These are phyloP conservation scores for Pseudohalonectria lignicola DNA, from an alignment of 2,329 filamentous ascomycete species.

Conservation along the genomic window DNA sequence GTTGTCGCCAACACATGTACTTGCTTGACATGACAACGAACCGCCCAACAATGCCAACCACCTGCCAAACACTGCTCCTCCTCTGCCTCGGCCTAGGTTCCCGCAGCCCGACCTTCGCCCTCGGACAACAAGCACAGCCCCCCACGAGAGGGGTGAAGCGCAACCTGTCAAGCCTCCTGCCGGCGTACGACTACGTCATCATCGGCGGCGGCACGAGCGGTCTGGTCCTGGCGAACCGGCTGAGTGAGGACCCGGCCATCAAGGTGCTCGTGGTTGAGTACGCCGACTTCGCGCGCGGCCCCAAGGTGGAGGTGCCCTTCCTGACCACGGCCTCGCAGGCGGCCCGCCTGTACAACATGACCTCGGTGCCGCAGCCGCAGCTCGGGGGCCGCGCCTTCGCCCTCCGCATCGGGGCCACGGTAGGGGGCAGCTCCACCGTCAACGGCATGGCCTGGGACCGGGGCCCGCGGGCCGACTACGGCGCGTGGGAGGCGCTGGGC, in stretches of 20 bases:
- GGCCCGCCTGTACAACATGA: conserved; percentile 1
- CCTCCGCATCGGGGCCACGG: conserved; percentile 24
- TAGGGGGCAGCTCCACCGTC: conserved; percentile 50
- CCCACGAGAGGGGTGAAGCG: no score
- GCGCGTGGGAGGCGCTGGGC: conserved; percentile 44
- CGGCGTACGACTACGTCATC: conserved; percentile 25
- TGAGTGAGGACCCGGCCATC: conserved; percentile 23
- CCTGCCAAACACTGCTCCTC: no score
- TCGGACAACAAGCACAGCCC: no score
- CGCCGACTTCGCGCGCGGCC: conserved; percentile 10
- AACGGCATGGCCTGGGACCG: conserved; percentile 43
- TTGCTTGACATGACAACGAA: no score
- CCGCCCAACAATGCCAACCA: no score
- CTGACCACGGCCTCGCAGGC: neutral
- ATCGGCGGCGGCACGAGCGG: conserved; percentile 35
- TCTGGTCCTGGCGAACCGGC: conserved; percentile 28
- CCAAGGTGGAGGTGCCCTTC: conserved; percentile 1
- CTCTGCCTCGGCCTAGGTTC: no score
- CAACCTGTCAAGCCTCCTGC: neutral
- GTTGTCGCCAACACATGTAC: no score
- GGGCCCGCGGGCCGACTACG: conserved; percentile 32
- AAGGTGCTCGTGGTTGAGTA: conserved; percentile 15
- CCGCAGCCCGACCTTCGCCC: no score
- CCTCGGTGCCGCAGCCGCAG: conserved; percentile 18
- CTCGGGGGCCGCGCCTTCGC: conserved; percentile 25